Base-by-base conservation (phyloP, 2,329 filamentous ascomycete genomes). In the Talaromyces sp. region DNA sequence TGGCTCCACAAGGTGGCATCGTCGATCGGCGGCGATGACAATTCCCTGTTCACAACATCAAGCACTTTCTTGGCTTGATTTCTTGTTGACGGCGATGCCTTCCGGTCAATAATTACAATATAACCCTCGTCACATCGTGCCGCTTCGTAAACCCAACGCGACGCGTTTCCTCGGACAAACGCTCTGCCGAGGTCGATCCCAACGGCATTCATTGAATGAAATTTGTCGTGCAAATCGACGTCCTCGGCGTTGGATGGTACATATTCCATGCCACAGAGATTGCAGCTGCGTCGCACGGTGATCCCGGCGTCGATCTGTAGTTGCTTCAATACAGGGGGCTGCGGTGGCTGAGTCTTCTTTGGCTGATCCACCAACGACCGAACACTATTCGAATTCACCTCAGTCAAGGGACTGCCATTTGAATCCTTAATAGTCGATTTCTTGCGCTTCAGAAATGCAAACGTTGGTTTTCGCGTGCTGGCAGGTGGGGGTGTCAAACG, bases 201-300 rank as follows among this genome's bases (percentile, higher is more conserved):
- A 27, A 84, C 83, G 2, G 82, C 78, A 69, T 87, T 85, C 76
- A 85, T 84, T 41, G 84, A 83, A 72, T 90, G 88, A 69, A 86
- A 90, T 67, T 86, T 87, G 68, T 84, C 84, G 72, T 90, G 88
- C 62, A 90, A 71, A 7, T 82, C 82, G n/a, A 81, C 78, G 69
- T 90, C 88, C 70, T 88, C 86, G 7, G 79, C 75, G 59, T 84
- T 84, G 0, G 87, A 88, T 3, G 86, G 84, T 39, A 87, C 82
- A 69, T 89, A 90, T 62, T 88, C 85, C 88, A 90, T 90, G 0
- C 85, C 85, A 70, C 88, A 90, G 2, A 78, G 79, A 43, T 79
- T 78, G 75, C 88, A 90, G 11, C 82, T 85, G 68, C 84, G 84
- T 56, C 84, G 81, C 45, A 83, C 76, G 48, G 84, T 81, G 45